Evolutionary conservation across 176 grass and related monocot genomes (phyloP).

Genomic region (Oryza meyeriana): DNA sequence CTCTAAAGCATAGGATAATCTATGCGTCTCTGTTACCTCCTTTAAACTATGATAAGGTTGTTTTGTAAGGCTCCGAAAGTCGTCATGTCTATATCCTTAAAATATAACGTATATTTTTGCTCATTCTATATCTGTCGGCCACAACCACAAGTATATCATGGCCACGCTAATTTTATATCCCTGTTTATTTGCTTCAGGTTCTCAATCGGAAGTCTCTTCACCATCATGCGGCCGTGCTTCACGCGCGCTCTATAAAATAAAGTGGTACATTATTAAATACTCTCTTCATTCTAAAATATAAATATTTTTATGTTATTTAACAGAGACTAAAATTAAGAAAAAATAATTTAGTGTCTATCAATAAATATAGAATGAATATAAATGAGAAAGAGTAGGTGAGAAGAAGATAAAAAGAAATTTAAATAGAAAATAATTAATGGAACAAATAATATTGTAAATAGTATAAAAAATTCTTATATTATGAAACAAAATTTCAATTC

Average conservation of each 20-base stretch:
- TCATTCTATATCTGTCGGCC: not conserved
- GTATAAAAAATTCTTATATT: too few relatives aligned
- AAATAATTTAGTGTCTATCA: too few relatives aligned
- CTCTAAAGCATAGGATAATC: not conserved
- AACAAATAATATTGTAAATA: too few relatives aligned
- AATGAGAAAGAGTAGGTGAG: too few relatives aligned
- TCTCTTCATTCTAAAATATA: too few relatives aligned
- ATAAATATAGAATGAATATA: too few relatives aligned
- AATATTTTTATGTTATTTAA: too few relatives aligned
- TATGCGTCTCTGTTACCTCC: not conserved
- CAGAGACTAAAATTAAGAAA: too few relatives aligned
- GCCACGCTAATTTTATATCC: not conserved
- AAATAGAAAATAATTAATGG: too few relatives aligned
- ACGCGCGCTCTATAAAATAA: not conserved
- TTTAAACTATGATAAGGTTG: not conserved
- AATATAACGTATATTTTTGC: not conserved
- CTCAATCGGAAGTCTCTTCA: not conserved
- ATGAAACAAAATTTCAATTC: too few relatives aligned
- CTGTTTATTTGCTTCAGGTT: not conserved
- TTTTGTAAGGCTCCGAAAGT: conserved; percentile 4
- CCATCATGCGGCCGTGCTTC: not conserved
- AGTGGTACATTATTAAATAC: too few relatives aligned
- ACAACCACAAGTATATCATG: not conserved
- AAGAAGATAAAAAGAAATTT: too few relatives aligned
- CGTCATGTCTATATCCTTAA: not conserved